Evolutionary conservation across 768 basidiomycete genomes (phyloP).

Genomic region (Boletus rex-veris): DNA sequence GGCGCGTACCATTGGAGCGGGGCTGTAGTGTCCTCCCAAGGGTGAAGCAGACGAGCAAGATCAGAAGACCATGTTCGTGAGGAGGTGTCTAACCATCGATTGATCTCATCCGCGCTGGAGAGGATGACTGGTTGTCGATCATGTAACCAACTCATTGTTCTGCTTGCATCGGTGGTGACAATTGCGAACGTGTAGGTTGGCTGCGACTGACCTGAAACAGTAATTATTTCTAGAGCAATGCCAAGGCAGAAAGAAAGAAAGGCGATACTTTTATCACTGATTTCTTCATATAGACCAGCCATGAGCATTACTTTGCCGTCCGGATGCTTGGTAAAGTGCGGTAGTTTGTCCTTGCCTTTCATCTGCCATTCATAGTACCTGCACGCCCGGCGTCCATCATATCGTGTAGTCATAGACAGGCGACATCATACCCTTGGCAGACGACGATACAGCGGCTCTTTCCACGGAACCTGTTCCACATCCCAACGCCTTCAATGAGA

Average conservation of each 20-base stretch:
- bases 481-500: conserved; percentile 66
- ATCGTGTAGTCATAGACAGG: too few species aligned
- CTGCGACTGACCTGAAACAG: conserved; percentile 44
- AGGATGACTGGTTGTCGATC: conserved; percentile 87
- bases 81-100: conserved; percentile 78
- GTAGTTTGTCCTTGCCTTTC: conserved; percentile 73
- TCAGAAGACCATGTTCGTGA: conserved; percentile 59
- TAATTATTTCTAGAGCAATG: background rate
- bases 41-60: conserved; percentile 57
- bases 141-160: conserved; percentile 81
- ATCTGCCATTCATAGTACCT: conserved; percentile 96
- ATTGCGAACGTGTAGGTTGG: conserved; percentile 83
- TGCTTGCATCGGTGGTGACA: conserved; percentile 76
- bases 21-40: conserved; percentile 47
- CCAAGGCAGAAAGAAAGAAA: background rate
- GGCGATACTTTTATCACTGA: conserved; percentile 58
- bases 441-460: conserved; percentile 83
- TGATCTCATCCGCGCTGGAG: conserved; percentile 52
- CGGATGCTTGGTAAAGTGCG: conserved; percentile 75
- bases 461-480: conserved; percentile 84
- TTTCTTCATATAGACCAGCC: conserved; percentile 83
- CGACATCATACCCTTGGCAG: conserved; percentile 52
- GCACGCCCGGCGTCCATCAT: background rate
- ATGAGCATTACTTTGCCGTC: conserved; percentile 70
- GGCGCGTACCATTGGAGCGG: conserved; percentile 65